phyloP scores from a whole-genome alignment of 352 stramenopile species.

The Phytophthora litchii region DNA sequence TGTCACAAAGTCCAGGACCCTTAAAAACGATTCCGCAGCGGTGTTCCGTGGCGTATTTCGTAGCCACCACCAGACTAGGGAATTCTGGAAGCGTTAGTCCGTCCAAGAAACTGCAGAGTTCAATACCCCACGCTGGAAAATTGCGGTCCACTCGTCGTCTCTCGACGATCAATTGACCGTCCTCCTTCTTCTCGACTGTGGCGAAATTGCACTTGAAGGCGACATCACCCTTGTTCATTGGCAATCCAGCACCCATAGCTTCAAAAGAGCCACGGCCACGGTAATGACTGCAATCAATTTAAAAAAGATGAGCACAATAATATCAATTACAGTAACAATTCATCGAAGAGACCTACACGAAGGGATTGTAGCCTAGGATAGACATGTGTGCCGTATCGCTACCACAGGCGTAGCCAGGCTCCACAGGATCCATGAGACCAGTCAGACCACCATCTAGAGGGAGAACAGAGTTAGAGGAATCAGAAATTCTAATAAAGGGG shows the following conservation, averaged over 20 bases:
- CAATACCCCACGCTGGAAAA: conserved; percentile 82
- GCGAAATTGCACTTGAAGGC: conserved; percentile 93
- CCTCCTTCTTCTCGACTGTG: conserved; percentile 69
- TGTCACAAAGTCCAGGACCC: conserved; percentile 76
- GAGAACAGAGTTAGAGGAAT: background rate
- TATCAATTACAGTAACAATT: background rate
- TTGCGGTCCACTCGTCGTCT: conserved; percentile 84
- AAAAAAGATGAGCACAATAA: conserved; percentile 11
- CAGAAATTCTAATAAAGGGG: background rate
- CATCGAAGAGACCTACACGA: conserved; percentile 50
- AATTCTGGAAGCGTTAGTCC: conserved; percentile 63
- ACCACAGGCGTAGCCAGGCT: conserved; percentile 82
- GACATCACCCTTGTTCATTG: conserved; percentile 86
- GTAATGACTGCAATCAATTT: conserved; percentile 62
- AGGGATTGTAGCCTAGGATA: conserved; percentile 88
- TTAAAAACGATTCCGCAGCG: conserved; percentile 89
- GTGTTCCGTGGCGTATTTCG: conserved; percentile 90
- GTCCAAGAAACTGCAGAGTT: conserved; percentile 81
- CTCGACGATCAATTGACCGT: conserved; percentile 68
- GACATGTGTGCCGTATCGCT: conserved; percentile 91
- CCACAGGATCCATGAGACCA: conserved; percentile 85
- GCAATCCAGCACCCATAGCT: conserved; percentile 84
- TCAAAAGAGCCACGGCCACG: conserved; percentile 87
- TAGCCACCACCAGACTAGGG: conserved; percentile 68
- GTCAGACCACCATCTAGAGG: conserved; percentile 70